Conservation (phyloP, 768 basidiomycete genomes). For the Calocera cornea region DNA sequence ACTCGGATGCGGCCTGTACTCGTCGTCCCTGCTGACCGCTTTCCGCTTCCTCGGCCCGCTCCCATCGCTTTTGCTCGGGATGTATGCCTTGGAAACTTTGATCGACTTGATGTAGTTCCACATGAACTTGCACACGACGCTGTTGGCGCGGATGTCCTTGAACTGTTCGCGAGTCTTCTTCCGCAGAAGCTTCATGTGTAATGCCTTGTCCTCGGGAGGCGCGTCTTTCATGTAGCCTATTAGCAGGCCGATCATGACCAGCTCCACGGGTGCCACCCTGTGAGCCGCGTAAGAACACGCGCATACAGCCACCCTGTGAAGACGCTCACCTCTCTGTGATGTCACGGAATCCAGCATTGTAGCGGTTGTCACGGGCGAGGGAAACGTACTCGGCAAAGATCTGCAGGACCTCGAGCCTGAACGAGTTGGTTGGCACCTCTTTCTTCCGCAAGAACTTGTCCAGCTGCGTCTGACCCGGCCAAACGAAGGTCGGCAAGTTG, state of each 20-base stretch:
- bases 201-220: constrained; percentile 36
- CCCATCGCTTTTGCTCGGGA: constrained; percentile 6
- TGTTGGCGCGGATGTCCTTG: constrained; percentile 54
- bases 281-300: background rate
- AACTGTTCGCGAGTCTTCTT: constrained; percentile 39
- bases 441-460: background rate
- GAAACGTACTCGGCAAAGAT: background rate
- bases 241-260: background rate
- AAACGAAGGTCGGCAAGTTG: constrained; percentile 8
- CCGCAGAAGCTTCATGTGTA: constrained; percentile 46
- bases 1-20: background rate
- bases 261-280: background rate
- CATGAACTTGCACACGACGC: constrained; percentile 37
- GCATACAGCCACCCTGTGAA: background rate
- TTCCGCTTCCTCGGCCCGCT: background rate
- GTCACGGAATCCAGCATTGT: constrained; percentile 3
- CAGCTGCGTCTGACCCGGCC: constrained; percentile 14
- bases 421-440: background rate
- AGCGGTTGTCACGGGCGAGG: constrained; percentile 10
- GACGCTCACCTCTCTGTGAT: background rate
- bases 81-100: constrained; percentile 23
- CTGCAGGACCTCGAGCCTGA: background rate
- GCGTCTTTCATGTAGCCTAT: constrained; percentile 12
- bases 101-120: constrained; percentile 43
- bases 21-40: background rate